phyloP scores from a whole-genome alignment of 23 red algal genomes.

The Chondrus crispus region DNA sequence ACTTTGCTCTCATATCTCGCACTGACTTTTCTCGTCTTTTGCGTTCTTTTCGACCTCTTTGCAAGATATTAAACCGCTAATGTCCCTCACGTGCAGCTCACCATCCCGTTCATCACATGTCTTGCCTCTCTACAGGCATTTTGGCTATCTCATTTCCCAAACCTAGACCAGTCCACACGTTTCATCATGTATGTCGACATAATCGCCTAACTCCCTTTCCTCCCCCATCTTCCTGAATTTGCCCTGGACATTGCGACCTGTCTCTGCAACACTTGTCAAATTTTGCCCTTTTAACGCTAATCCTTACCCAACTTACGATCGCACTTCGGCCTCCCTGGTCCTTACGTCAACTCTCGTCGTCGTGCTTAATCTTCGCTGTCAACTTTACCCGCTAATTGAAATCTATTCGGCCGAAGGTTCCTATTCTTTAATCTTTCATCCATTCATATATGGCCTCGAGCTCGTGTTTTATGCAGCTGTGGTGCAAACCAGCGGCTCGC shows the following conservation, averaged over 20 bases:
- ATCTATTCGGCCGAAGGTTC: no score
- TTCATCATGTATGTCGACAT: not conserved
- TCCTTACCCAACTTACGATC: not conserved
- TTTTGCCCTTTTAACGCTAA: not conserved
- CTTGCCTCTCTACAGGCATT: conserved; percentile 1
- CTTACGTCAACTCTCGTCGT: no score
- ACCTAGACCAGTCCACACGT: not conserved
- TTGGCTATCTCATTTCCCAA: conserved; percentile 36
- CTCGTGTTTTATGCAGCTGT: no score
- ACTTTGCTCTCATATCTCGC: conserved; percentile 13
- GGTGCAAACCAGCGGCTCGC: not conserved
- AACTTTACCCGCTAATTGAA: no score
- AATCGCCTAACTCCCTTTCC: conserved; percentile 26
- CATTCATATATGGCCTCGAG: no score
- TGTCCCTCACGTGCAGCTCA: not conserved
- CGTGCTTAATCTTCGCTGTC: no score
- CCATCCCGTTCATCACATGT: no score
- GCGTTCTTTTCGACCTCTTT: not conserved
- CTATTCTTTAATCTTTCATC: no score
- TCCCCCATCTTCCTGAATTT: conserved; percentile 12
- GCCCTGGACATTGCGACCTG: not conserved
- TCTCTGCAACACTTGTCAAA: not conserved
- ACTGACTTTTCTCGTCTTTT: not conserved
- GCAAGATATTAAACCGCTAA: not conserved
- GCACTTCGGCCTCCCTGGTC: not conserved